Conservation (phyloP, 805 yeast species). For the Jamesozyma spencerorum region DNA sequence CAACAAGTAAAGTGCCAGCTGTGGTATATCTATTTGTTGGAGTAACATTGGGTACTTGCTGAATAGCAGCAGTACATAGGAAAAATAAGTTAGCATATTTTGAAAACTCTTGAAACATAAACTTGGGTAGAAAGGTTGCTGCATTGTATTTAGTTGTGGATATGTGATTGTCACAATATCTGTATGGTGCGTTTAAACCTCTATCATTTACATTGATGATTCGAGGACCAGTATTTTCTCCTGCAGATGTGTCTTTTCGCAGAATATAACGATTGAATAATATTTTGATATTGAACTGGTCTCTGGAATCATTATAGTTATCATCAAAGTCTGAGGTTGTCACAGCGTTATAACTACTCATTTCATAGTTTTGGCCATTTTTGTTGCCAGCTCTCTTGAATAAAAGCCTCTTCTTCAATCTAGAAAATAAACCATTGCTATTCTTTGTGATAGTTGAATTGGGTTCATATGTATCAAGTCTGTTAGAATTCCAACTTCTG, state of each 20-base stretch:
- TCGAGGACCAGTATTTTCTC: slow-evolving; percentile 37
- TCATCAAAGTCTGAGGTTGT: slow-evolving; percentile 19
- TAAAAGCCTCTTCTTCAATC: slow-evolving; percentile 11
- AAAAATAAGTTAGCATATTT: slow-evolving; percentile 94
- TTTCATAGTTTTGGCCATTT: slow-evolving; percentile 21
- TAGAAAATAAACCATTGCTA: slow-evolving; percentile 15
- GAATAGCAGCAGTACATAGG: slow-evolving; percentile 83
- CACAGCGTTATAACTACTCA: slow-evolving; percentile 23
- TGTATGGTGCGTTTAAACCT: slow-evolving; percentile 41
- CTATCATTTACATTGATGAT: slow-evolving; percentile 60
- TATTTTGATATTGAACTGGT: slow-evolving; percentile 31
- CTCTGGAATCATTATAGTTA: slow-evolving; percentile 26
- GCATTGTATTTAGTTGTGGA: slow-evolving; percentile 91
- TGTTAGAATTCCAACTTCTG: slow-evolving; percentile 9
- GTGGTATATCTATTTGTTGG: slow-evolving; percentile 96
- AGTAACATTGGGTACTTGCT: slow-evolving; percentile 93
- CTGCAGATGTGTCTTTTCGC: slow-evolving; percentile 21
- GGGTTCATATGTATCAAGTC: slow-evolving; percentile 9
- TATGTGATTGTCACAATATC: slow-evolving; percentile 73
- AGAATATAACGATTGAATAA: slow-evolving; percentile 31
- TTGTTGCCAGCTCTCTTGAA: slow-evolving; percentile 5
- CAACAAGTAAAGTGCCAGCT: slow-evolving; percentile 79
- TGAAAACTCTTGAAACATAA: slow-evolving; percentile 90
- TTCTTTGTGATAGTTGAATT: slow-evolving; percentile 8
- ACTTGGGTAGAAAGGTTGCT: slow-evolving; percentile 91